Conservation (phyloP, 169 alveolate genomes). For the Cryptosporidium bovis region DNA sequence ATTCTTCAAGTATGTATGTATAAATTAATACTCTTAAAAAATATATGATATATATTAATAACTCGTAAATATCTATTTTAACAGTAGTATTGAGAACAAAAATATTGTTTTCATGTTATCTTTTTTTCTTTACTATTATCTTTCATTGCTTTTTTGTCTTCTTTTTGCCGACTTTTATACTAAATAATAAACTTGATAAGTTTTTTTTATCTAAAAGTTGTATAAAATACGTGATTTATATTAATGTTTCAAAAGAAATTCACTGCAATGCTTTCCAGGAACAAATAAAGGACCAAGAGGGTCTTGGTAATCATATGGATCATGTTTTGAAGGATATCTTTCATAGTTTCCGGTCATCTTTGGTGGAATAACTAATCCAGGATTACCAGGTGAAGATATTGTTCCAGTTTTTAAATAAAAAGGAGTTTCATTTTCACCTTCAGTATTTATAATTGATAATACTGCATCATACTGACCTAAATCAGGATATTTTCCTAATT, state of each 20-base stretch:
- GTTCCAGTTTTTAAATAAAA: slow-evolving; percentile 58
- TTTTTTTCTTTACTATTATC: too few species aligned
- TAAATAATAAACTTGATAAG: too few species aligned
- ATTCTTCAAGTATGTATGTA: too few species aligned
- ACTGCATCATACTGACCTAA: slow-evolving; percentile 56
- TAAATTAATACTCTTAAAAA: too few species aligned
- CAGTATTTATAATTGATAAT: slow-evolving; percentile 28
- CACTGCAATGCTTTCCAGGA: slow-evolving; percentile 66
- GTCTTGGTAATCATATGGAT: slow-evolving; percentile 55
- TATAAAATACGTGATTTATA: background rate
- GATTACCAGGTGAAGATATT: slow-evolving; percentile 48
- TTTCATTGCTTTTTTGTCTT: too few species aligned
- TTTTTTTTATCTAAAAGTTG: too few species aligned
- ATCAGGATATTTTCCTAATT: slow-evolving; percentile 61
- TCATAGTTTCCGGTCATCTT: slow-evolving; percentile 36
- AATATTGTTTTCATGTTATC: too few species aligned
- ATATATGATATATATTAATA: too few species aligned
- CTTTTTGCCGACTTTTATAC: too few species aligned
- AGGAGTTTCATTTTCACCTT: slow-evolving; percentile 3
- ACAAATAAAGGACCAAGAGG: slow-evolving; percentile 70
- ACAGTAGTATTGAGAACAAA: too few species aligned
- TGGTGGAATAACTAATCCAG: slow-evolving; percentile 66
- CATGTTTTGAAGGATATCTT: slow-evolving; percentile 41
- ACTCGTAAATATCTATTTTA: too few species aligned
- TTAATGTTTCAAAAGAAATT: slow-evolving; percentile 28